Conservation (phyloP, 495 filamentous ascomycete species). For the Endocarpon pusillum region DNA sequence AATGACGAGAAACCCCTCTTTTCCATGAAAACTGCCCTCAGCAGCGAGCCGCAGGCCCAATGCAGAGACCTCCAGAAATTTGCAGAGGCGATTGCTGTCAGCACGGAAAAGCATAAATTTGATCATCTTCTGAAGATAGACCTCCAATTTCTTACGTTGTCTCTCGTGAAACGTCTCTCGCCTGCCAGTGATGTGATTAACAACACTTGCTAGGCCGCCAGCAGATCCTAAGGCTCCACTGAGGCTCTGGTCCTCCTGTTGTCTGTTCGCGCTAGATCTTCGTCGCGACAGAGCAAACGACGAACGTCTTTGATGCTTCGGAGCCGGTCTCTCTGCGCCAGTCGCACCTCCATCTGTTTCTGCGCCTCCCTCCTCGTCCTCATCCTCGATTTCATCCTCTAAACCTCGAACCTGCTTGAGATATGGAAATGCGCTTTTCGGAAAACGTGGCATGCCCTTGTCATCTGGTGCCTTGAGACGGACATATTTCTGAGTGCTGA, state of each 20-base stretch:
- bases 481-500: slow-evolving; percentile 63
- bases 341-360: slow-evolving; percentile 41
- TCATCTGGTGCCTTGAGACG: slow-evolving; percentile 38
- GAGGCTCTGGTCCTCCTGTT: slow-evolving; percentile 23
- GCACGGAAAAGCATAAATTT: slow-evolving; percentile 87
- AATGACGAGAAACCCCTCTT: slow-evolving; percentile 87
- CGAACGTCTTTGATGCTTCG: slow-evolving; percentile 42
- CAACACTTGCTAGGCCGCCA: slow-evolving; percentile 19
- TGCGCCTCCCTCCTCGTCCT: slow-evolving; percentile 50
- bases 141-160: slow-evolving; percentile 74
- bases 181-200: slow-evolving; percentile 18
- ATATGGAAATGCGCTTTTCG: slow-evolving; percentile 81
- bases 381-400: slow-evolving; percentile 61
- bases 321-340: slow-evolving; percentile 34
- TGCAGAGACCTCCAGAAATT: slow-evolving; percentile 88
- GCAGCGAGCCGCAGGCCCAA: slow-evolving; percentile 88
- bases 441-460: slow-evolving; percentile 64
- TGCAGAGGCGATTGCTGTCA: slow-evolving; percentile 89
- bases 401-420: slow-evolving; percentile 66
- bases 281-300: slow-evolving; percentile 34
- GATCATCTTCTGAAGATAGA: slow-evolving; percentile 88
- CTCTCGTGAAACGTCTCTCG: slow-evolving; percentile 43
- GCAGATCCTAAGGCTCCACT: slow-evolving; percentile 26
- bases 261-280: slow-evolving; percentile 37
- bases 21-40: slow-evolving; percentile 92